A percentile compares a stretch with the other conserved stretches of the same genome.
These are phyloP conservation scores for rapeseed (Brassica napus) DNA, from an alignment of 345 rosid genomes.

Conservation along the genomic window DNA sequence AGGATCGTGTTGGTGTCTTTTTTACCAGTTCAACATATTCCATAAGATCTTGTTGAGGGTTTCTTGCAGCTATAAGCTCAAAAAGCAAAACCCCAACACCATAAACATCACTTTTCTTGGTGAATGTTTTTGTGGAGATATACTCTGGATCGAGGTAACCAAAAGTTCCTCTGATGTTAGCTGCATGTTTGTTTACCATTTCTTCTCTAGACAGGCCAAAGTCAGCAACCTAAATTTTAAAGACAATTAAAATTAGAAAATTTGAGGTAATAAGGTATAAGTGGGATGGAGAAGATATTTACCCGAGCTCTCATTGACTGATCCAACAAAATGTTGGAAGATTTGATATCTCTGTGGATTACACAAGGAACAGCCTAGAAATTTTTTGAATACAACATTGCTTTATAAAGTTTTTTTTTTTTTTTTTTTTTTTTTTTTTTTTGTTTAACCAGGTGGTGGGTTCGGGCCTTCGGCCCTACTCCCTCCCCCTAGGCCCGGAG, in stretches of 20 bases:
- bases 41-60: slow-evolving; percentile 94
- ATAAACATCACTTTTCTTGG: slow-evolving; percentile 96
- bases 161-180: slow-evolving; percentile 82
- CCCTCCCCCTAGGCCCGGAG: no score
- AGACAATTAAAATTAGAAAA: not conserved
- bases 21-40: slow-evolving; percentile 91
- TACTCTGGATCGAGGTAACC: slow-evolving; percentile 99
- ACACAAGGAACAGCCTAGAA: slow-evolving; percentile 96
- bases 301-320: slow-evolving; percentile 97
- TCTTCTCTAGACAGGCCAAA: slow-evolving; percentile 99
- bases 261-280: not conserved
- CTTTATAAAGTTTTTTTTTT: not conserved
- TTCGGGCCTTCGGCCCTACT: no score
- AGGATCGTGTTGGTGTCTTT: not conserved
- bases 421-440: no score
- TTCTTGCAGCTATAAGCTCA: slow-evolving; percentile 92
- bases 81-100: slow-evolving; percentile 94
- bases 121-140: slow-evolving; percentile 74
- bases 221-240: slow-evolving; percentile 78
- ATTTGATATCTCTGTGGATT: slow-evolving; percentile 89
- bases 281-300: slow-evolving; percentile 10
- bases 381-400: not conserved
- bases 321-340: slow-evolving; percentile 93
- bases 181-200: slow-evolving; percentile 75
- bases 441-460: no score